Base-by-base conservation (phyloP, 345 rosid genomes). In the Gossypioides kirkii region DNA sequence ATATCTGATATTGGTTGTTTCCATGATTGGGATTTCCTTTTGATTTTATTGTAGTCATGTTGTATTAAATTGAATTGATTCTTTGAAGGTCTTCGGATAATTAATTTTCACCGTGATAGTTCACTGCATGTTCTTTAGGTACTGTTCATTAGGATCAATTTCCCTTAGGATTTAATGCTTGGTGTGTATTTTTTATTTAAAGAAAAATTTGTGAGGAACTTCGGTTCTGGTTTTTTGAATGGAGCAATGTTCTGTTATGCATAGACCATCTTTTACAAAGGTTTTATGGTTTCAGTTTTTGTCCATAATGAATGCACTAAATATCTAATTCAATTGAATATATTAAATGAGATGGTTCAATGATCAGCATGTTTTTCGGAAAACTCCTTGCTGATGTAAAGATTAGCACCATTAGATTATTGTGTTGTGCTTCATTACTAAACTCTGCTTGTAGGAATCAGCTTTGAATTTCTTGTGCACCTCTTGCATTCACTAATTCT, bases 271-370 rank as follows among this genome's bases (percentile, higher is more conserved):
- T 72, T 25, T 13, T 45, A 56, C 32, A 10, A 23, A 56, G 61
- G 7, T 23, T 22, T 56, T 56, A 56, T 56, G 8, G 32, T 54
- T 18, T 56, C 25, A 18, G 41, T 70, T 56, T 52, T 52, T 52
- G 14, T 18, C 47, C 46, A 28, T 68, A 50, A 49, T 68, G 49
- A 14, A 16, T 49, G 45, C 4, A 17, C 16, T 50, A 49, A 50
- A 26, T 49, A 10, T 52, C 72, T 38, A 69, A 69, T 52, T 69
- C 28, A 69, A 22, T 69, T 28, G 61, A 25, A 52, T 69, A 52
- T 52, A 50, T 45, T 58, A 55, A 23, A 17, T 36, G 32, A 42
- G 20, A 59, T 60, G 56, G 65, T 72, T 22, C 12, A 45, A 50
- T 45, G 9, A 60, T 28, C 56, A 9, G 1, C 4, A 56, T 32